Conservation (phyloP, 495 filamentous ascomycete genomes). For the Diplogelasinospora grovesii region DNA sequence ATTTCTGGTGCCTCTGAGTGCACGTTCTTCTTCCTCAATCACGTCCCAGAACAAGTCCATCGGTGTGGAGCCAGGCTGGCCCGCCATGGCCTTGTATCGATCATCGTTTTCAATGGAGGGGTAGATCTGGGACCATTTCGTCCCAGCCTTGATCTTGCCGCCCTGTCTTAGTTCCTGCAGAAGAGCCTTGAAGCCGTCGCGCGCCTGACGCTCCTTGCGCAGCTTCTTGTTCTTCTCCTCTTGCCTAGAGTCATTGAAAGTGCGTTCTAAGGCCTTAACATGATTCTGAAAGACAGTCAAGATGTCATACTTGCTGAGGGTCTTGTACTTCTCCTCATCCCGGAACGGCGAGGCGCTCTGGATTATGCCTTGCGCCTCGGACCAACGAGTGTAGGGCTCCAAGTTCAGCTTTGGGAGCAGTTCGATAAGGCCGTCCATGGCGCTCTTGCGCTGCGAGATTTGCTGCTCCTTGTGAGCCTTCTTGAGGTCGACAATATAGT, state of each 20-base stretch:
- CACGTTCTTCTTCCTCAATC: constrained; percentile 86
- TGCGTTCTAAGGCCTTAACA: constrained; percentile 82
- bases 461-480: constrained; percentile 71
- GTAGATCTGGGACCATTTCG: constrained; percentile 82
- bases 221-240: constrained; percentile 73
- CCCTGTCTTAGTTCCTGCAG: constrained; percentile 65
- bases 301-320: constrained; percentile 82
- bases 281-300: constrained; percentile 91
- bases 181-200: constrained; percentile 70
- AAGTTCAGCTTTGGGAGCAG: constrained; percentile 79
- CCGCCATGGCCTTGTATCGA: constrained; percentile 78
- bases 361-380: constrained; percentile 78
- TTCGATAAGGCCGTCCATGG: constrained; percentile 74
- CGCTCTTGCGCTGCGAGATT: constrained; percentile 62
- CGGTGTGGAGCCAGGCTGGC: constrained; percentile 81
- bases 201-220: constrained; percentile 74
- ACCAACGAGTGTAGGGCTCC: constrained; percentile 93
- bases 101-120: constrained; percentile 73
- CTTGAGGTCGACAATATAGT: constrained; percentile 81
- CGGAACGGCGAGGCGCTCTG: constrained; percentile 73
- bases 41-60: constrained; percentile 96
- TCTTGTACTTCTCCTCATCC: constrained; percentile 80
- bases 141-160: constrained; percentile 83
- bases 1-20: constrained; percentile 72
- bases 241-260: constrained; percentile 83